Evolutionary conservation across 805 yeast genomes (phyloP).

Genomic region (Wickerhamiella kazuoi): DNA sequence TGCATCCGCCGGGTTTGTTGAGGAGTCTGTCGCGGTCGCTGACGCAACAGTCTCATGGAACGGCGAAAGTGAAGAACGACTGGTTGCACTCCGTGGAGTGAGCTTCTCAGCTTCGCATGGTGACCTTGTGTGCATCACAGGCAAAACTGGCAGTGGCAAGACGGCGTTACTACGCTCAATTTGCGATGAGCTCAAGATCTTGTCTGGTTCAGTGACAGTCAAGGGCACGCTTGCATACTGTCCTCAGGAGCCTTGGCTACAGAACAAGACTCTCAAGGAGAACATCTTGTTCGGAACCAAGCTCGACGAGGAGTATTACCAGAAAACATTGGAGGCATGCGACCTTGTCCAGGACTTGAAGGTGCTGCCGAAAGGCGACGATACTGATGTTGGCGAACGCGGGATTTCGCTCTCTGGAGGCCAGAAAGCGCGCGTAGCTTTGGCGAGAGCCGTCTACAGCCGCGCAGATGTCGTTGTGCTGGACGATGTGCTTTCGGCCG

Average conservation of each 20-base stretch:
- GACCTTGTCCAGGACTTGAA: conserved; percentile 65
- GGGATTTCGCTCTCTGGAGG: conserved; percentile 96
- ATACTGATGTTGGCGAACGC: conserved; percentile 88
- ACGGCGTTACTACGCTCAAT: conserved; percentile 60
- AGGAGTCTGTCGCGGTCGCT: conserved; percentile 27
- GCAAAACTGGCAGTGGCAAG: conserved; percentile 74
- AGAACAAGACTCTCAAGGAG: conserved; percentile 77
- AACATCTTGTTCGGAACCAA: conserved; percentile 80
- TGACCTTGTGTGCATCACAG: conserved; percentile 63
- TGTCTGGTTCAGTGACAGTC: conserved; percentile 45
- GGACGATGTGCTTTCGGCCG: conserved; percentile 92
- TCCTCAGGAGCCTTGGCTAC: conserved; percentile 81
- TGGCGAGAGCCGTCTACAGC: conserved; percentile 91
- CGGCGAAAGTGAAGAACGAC: conserved; percentile 28
- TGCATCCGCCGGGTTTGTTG: conserved; percentile 45
- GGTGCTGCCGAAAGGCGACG: conserved; percentile 74
- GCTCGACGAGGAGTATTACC: conserved; percentile 66
- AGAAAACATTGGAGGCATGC: conserved; percentile 70
- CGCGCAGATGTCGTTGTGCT: conserved; percentile 80
- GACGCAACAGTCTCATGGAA: conserved; percentile 34
- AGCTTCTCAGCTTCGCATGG: conserved; percentile 52
- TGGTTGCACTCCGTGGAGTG: conserved; percentile 24
- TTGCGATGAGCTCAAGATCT: conserved; percentile 57
- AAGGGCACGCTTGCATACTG: conserved; percentile 69
- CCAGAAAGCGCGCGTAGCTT: conserved; percentile 85